These are phyloP conservation scores for Monilinia aucupariae DNA, from an alignment of 2,329 filamentous ascomycete species.

Conservation along the genomic window DNA sequence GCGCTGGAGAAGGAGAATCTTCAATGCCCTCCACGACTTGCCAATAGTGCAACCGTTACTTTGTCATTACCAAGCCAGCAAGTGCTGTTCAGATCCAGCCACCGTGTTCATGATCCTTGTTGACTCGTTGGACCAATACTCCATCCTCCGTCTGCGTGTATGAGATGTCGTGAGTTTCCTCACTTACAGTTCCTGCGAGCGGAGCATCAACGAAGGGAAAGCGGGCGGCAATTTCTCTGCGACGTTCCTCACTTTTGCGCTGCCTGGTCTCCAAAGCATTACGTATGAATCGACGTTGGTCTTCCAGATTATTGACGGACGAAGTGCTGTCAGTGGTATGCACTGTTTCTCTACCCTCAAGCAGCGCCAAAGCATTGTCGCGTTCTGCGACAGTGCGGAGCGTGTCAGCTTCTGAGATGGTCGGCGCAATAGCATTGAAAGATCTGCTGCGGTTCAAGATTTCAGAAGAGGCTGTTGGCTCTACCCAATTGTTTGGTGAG, in stretches of 20 bases:
- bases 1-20: neutral
- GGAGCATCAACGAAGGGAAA: neutral
- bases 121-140: neutral
- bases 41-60: neutral
- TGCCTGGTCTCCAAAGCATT: neutral
- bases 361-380: neutral
- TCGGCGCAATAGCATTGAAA: neutral
- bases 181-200: neutral
- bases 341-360: neutral
- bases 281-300: neutral
- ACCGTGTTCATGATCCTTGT: neutral
- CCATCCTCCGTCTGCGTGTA: neutral
- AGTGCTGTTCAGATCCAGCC: neutral
- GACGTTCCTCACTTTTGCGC: neutral
- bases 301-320: neutral
- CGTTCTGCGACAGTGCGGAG: constrained; percentile 5
- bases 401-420: neutral
- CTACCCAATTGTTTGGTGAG: neutral
- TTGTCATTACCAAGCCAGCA: neutral
- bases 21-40: neutral
- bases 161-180: neutral
- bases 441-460: neutral
- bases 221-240: neutral
- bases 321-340: neutral
- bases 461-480: neutral